These are phyloP conservation scores for Hibiscus trionum DNA, from an alignment of 345 rosid species.

Conservation along the genomic window DNA sequence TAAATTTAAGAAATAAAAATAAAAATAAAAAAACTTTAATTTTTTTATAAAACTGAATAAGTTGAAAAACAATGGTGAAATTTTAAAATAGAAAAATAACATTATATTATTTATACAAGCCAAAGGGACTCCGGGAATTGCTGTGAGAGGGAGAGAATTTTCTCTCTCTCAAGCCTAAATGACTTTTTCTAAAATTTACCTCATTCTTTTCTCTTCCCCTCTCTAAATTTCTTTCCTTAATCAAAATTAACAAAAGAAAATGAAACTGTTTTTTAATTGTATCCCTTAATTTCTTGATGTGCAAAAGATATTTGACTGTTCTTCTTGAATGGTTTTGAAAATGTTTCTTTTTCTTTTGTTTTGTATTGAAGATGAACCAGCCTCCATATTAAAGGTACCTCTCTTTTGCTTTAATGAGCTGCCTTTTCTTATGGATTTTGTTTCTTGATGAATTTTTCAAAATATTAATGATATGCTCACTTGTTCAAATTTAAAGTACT, in stretches of 20 bases:
- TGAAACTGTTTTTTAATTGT: conserved; percentile 7
- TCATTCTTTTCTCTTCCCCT: conserved; percentile 7
- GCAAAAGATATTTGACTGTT: conserved; percentile 14
- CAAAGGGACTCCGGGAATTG: conserved; percentile 35
- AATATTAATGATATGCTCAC: not conserved
- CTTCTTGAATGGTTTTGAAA: not conserved
- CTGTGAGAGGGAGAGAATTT: conserved; percentile 22
- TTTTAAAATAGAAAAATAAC: no score
- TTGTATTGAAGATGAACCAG: conserved; percentile 11
- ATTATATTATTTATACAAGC: conserved; percentile 9
- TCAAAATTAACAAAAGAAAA: not conserved
- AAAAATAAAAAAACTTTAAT: no score
- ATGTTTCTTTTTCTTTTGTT: conserved; percentile 15
- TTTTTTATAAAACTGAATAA: no score
- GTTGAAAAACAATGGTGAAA: no score
- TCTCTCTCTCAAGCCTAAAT: conserved; percentile 30
- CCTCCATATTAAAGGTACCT: conserved; percentile 24
- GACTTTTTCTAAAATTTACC: conserved; percentile 10
- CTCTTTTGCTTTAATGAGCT: not conserved
- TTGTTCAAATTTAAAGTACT: not conserved
- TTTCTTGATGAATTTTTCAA: not conserved
- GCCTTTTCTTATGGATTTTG: not conserved
- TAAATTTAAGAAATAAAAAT: no score
- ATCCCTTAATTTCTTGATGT: conserved; percentile 34
- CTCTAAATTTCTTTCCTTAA: not conserved